Evolutionary conservation across 129 eudicot species (phyloP), one percentile per base, ranked within the genome.

Genomic region (Centaurea solstitialis): DNA sequence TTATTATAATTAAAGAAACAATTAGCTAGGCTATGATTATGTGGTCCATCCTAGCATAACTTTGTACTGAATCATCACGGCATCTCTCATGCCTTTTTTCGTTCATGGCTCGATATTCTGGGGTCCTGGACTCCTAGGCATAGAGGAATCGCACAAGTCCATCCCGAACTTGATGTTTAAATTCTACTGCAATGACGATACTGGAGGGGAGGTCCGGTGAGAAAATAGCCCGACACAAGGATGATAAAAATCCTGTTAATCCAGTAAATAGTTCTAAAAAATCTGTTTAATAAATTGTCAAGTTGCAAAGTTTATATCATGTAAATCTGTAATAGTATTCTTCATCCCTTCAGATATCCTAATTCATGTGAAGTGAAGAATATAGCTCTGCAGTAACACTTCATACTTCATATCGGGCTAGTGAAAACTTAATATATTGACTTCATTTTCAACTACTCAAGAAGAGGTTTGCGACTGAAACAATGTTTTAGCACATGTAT

Each of bases 331-430:
- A 64, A 35, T 76, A 33, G 11, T 35, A 61, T 30, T 21, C 21
- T 22, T 61, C 71, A 33, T 76, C 21, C 17, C 61, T 17, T 39
- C 26, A 65, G 33, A 76, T 71, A 65, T 76, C 72, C 70, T 59
- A 38, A 62, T 61, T 71, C 80, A 76, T 62, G 71, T 76, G 71
- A 35, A 76, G 70, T 76, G 47, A 41, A 41, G 12, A 41, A 41
- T 41, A 41, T 41, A 41, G 47, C 47, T 41, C 3, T 41, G 47
- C 47, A 10, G 47, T 8, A 41, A 47, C 18, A 15, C 18, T 47
- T 47, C 20, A 78, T 78, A 68, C 53, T n/a, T 78, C 22, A 43
- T 23, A 39, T 67, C n/a, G 13, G 62, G 62, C 62, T 50, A 15
- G 62, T 50, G 62, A 17, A 50, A 50, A 50, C 62, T 50, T 50